Evolutionary conservation across 106 monocot genomes (phyloP).

Genomic region (Triglochin maritima): DNA sequence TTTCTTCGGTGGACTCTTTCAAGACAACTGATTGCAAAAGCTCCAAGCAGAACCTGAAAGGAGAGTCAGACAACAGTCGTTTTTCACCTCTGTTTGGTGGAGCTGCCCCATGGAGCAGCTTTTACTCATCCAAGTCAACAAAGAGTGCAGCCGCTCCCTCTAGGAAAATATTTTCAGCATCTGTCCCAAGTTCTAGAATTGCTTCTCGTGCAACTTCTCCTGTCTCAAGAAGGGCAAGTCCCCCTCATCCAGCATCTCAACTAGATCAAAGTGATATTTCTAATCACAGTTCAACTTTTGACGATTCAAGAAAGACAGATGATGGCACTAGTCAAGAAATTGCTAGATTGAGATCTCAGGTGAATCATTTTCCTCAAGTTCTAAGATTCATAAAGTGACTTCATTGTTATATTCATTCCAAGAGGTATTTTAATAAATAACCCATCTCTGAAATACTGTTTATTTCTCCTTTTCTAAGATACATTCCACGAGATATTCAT

Average conservation of each 20-base stretch:
- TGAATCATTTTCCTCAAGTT: conserved; percentile 6
- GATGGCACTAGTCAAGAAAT: conserved; percentile 34
- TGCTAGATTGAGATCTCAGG: conserved; percentile 37
- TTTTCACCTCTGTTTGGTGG: conserved; percentile 18
- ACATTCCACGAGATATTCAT: too few relatives aligned
- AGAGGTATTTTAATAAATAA: neutral
- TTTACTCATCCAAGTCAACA: conserved; percentile 16
- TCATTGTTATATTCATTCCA: neutral
- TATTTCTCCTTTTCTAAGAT: neutral
- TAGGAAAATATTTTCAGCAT: conserved; percentile 40
- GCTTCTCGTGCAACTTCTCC: conserved; percentile 43
- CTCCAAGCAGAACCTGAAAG: conserved; percentile 12
- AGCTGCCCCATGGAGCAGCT: conserved; percentile 26
- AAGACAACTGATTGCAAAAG: conserved; percentile 19
- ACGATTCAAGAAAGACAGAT: conserved; percentile 28
- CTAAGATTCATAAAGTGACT: neutral
- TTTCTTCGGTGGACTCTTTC: conserved; percentile 37
- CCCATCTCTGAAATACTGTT: neutral
- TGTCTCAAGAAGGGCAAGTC: conserved; percentile 30
- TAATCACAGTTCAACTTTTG: conserved; percentile 13
- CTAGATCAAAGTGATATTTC: conserved; percentile 11
- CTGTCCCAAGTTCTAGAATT: conserved; percentile 40
- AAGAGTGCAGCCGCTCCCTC: conserved; percentile 26
- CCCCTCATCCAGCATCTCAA: conserved; percentile 15
- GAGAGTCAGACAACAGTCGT: conserved; percentile 12